These are phyloP conservation scores for Venustampulla echinocandica DNA, from an alignment of 495 filamentous ascomycete species.

Conservation along the genomic window DNA sequence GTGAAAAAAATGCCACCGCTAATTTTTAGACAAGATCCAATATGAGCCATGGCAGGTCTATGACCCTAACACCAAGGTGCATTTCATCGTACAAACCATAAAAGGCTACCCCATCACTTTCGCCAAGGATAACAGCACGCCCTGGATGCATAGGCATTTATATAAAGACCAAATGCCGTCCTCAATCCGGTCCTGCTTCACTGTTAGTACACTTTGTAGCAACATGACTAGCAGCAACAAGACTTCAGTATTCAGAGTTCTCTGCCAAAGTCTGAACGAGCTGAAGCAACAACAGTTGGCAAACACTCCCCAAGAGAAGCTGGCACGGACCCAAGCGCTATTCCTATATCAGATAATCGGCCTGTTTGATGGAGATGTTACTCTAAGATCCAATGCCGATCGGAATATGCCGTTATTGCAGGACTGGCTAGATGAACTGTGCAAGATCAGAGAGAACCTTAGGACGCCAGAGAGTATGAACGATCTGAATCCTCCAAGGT, in stretches of 20 bases:
- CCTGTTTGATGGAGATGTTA: constrained; percentile 31
- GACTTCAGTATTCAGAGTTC: constrained; percentile 23
- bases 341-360: constrained; percentile 30
- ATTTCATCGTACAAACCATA: constrained; percentile 22
- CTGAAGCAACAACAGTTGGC: constrained; percentile 11
- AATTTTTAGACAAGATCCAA: constrained; percentile 16
- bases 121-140: constrained; percentile 23
- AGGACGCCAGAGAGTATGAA: not conserved
- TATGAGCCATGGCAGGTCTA: constrained; percentile 29
- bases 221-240: constrained; percentile 26
- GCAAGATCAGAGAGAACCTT: constrained; percentile 23
- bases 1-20: constrained; percentile 1
- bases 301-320: constrained; percentile 22
- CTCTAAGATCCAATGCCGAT: constrained; percentile 26
- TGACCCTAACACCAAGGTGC: constrained; percentile 24
- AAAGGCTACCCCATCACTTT: constrained; percentile 23
- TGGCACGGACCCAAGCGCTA: constrained; percentile 29
- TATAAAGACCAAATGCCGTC: constrained; percentile 26
- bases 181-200: constrained; percentile 27
- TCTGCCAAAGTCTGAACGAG: constrained; percentile 22
- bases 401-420: constrained; percentile 25
- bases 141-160: constrained; percentile 28
- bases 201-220: constrained; percentile 25
- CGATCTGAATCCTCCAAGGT: constrained; percentile 3
- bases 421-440: constrained; percentile 27